These are phyloP conservation scores for Cynanchum wilfordii DNA, from an alignment of 257 asterid genomes.

Conservation along the genomic window DNA sequence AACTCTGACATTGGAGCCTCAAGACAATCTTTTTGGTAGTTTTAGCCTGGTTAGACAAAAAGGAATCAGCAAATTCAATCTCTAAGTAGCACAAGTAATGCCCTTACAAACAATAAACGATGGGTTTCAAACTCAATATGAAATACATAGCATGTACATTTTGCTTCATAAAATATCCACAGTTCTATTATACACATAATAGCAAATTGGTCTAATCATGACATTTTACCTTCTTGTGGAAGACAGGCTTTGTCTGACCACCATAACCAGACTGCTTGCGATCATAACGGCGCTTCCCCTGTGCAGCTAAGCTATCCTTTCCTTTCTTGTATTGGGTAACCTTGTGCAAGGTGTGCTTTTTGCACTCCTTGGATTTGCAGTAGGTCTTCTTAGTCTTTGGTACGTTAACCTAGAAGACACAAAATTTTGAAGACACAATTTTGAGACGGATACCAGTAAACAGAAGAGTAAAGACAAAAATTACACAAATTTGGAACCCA, in stretches of 20 bases:
- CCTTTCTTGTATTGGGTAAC: slow-evolving; percentile 82
- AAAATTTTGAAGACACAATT: neutral
- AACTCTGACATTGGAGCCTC: slow-evolving; percentile 65
- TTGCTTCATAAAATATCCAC: neutral
- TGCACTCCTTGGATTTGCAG: slow-evolving; percentile 81
- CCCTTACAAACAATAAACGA: neutral
- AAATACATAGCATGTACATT: neutral
- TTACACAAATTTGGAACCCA: neutral
- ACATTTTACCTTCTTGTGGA: slow-evolving; percentile 69
- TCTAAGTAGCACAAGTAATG: neutral
- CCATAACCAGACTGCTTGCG: slow-evolving; percentile 87
- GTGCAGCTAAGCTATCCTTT: slow-evolving; percentile 63
- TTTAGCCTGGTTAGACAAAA: slow-evolving; percentile 39
- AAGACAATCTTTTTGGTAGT: slow-evolving; percentile 73
- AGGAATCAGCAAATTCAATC: neutral
- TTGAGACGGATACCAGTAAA: neutral
- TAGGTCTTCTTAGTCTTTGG: slow-evolving; percentile 76
- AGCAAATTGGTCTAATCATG: neutral
- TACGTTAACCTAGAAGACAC: slow-evolving; percentile 55
- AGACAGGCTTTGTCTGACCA: slow-evolving; percentile 82
- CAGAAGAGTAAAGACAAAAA: neutral
- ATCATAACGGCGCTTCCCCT: slow-evolving; percentile 79
- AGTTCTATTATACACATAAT: too few species aligned
- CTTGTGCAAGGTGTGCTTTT: slow-evolving; percentile 74
- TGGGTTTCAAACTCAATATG: neutral